Percentiles rank a stretch among this genome's conserved stretches.
These are phyloP conservation scores for Geosmithia flava DNA, from an alignment of 2,329 filamentous ascomycete genomes.

Conservation along the genomic window DNA sequence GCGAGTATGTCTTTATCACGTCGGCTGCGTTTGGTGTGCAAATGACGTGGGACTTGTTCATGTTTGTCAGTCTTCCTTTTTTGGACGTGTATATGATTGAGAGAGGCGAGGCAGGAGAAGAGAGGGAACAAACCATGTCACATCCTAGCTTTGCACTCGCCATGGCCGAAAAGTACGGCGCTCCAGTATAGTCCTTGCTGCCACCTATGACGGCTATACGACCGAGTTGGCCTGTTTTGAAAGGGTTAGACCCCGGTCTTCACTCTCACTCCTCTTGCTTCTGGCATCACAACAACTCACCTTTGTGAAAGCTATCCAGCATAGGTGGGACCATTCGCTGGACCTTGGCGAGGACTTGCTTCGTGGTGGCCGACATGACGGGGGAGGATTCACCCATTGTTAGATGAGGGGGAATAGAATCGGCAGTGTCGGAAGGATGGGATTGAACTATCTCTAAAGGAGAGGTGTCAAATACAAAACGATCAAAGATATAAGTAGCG, in stretches of 20 bases:
- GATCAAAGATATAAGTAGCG: too few species aligned
- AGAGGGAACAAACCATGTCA: slow-evolving; percentile 56
- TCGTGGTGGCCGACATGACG: slow-evolving; percentile 57
- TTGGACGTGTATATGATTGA: background rate
- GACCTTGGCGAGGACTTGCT: slow-evolving; percentile 66
- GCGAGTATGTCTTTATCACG: slow-evolving; percentile 96
- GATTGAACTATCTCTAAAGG: too few species aligned
- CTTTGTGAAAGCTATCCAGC: slow-evolving; percentile 94
- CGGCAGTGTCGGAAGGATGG: too few species aligned
- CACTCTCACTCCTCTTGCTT: too few species aligned
- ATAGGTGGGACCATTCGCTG: slow-evolving; percentile 88
- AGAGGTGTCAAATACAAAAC: too few species aligned
- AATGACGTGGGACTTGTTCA: slow-evolving; percentile 70
- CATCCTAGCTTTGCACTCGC: slow-evolving; percentile 82
- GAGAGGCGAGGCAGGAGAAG: background rate
- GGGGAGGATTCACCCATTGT: slow-evolving; percentile 6
- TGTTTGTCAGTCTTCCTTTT: background rate
- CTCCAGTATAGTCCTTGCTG: slow-evolving; percentile 91
- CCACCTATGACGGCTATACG: slow-evolving; percentile 90
- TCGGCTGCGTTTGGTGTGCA: slow-evolving; percentile 78
- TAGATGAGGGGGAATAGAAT: too few species aligned
- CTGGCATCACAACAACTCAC: slow-evolving; percentile 28
- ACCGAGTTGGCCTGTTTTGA: slow-evolving; percentile 65
- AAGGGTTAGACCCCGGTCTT: background rate
- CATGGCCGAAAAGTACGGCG: slow-evolving; percentile 97